Conservation (phyloP, 2,329 filamentous ascomycete species). For the Aspergillus sp. region DNA sequence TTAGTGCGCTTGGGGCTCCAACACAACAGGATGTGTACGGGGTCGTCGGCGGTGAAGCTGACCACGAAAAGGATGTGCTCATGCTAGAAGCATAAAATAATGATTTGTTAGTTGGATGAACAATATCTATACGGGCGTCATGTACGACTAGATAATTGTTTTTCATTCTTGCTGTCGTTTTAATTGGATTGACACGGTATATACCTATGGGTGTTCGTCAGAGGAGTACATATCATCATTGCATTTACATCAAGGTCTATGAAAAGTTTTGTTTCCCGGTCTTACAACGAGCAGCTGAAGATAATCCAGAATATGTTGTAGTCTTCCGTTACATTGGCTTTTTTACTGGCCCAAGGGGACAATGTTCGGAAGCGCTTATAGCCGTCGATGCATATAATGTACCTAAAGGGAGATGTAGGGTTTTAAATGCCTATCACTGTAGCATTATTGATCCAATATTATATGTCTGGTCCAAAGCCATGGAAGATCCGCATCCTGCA, state of each 20-base stretch:
- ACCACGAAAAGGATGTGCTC: conserved; percentile 40
- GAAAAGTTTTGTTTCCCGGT: conserved; percentile 5
- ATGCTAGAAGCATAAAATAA: conserved; percentile 37
- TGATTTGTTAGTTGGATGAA: neutral
- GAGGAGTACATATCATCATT: conserved; percentile 20
- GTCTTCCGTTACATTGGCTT: too few species aligned
- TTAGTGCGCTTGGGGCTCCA: conserved; percentile 32
- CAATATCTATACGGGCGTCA: conserved; percentile 7
- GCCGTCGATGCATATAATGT: neutral
- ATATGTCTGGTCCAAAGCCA: neutral
- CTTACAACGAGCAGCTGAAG: neutral
- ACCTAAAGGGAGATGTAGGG: neutral
- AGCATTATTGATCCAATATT: neutral
- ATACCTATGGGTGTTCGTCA: conserved; percentile 12
- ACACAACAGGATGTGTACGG: conserved; percentile 16
- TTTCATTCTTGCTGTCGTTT: conserved; percentile 1
- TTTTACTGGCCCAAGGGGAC: too few species aligned
- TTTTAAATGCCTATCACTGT: neutral
- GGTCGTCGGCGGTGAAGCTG: conserved; percentile 19
- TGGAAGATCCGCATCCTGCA: neutral
- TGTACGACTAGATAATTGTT: conserved; percentile 20
- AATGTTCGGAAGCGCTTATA: neutral
- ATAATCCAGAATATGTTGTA: too few species aligned
- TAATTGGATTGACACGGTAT: conserved; percentile 9
- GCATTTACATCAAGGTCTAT: conserved; percentile 18